Base-by-base conservation (phyloP, 2,329 filamentous ascomycete genomes). In the Chaetothyriales sp. region DNA sequence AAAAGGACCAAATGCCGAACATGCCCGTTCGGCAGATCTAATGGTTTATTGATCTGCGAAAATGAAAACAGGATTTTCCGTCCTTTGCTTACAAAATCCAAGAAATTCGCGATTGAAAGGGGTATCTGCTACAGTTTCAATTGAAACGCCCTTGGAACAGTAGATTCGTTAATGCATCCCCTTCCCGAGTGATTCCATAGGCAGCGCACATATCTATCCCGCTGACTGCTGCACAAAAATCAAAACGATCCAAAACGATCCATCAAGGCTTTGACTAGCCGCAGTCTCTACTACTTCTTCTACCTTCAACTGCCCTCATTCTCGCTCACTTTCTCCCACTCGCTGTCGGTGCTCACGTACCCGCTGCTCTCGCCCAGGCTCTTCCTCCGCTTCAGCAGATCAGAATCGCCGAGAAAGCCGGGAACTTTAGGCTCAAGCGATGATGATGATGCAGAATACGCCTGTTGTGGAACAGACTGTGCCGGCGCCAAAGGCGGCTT, bases 281-380 rank as follows among this genome's bases (percentile, higher is more conserved):
- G 15, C 33, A 40, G 9, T 15, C 33, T 5, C 33, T 40, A 40
- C 33, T 40, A 40, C 13, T 40, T 40, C 33, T 40, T 40, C 33
- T 40, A 40, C 33, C 33, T 5, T 40, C 33, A 40, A 15, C n/a
- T 28, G 10, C 85, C 85, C 19, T 86, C 88, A 15, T 54, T 55
- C 28, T 61, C 58, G 18, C 58, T 60, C 3, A 97, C 85, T 74
- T 92, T 94, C 73, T 95, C 90, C 90, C 90, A 97, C 70, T 97
- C 90, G 64, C 90, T 90, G 70, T 97, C 90, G 4, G 89, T 95
- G 69, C 88, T 90, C 56, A 75, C 63, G 57, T 79, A 76, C 9
- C 74, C 76, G n/a, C 70, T 73, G 50, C 65, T 74, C 50, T 74
- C 74, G 51, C 73, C 74, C 9, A 70, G 67, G 51, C 69, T 61